Conservation (phyloP, 305 asterid genomes). For the Fraxinus ornus region DNA sequence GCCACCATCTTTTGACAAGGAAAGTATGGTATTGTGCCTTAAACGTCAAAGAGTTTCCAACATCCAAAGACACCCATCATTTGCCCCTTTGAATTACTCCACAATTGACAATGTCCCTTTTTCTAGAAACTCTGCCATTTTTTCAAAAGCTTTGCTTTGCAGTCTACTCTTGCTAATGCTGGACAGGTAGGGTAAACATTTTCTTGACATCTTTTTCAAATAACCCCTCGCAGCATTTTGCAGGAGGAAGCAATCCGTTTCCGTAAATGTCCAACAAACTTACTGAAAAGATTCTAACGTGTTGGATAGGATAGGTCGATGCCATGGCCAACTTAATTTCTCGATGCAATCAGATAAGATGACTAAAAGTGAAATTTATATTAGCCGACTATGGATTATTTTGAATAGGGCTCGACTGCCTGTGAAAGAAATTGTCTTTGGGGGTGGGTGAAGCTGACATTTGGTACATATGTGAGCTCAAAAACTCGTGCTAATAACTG, state of each 20-base stretch:
- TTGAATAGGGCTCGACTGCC: not conserved
- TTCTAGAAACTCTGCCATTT: slow-evolving; percentile 43
- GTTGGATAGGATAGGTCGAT: not conserved
- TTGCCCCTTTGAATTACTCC: slow-evolving; percentile 43
- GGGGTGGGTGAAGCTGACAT: not conserved
- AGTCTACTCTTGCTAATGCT: slow-evolving; percentile 30
- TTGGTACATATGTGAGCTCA: not conserved
- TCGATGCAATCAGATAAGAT: not conserved
- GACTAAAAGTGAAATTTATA: not conserved
- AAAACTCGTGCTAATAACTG: not conserved
- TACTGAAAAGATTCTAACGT: not conserved
- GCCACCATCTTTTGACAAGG: slow-evolving; percentile 24
- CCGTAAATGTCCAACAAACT: not conserved
- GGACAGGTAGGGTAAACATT: not conserved
- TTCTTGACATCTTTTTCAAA: not conserved
- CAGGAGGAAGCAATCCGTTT: not conserved
- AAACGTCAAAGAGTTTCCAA: slow-evolving; percentile 38
- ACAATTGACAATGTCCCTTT: slow-evolving; percentile 20
- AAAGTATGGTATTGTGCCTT: slow-evolving; percentile 39
- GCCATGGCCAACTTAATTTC: not conserved
- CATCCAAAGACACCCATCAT: slow-evolving; percentile 37
- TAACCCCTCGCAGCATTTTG: not conserved
- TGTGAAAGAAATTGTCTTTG: not conserved
- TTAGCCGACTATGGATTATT: not conserved
- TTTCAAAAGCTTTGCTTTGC: slow-evolving; percentile 34